phyloP scores from a whole-genome alignment of 495 filamentous ascomycete species.

The Margaritispora aquatica region DNA sequence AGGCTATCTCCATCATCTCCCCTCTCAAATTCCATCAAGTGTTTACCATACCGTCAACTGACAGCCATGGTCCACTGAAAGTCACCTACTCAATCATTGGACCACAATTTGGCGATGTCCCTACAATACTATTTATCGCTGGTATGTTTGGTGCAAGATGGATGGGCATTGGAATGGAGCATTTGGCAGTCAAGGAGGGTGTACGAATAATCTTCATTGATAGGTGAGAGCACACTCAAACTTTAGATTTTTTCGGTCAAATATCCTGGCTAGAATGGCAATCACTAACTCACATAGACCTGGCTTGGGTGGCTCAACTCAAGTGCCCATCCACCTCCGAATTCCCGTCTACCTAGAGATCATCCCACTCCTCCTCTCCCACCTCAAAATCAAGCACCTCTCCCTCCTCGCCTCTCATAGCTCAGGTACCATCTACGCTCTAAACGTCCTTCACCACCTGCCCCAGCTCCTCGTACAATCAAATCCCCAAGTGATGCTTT shows the following conservation, averaged over 20 bases:
- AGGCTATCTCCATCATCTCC: constrained; percentile 8
- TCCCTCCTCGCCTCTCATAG: constrained; percentile 34
- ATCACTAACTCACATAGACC: constrained; percentile 17
- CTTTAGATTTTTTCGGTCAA: too few species aligned
- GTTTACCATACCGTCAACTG: constrained; percentile 16
- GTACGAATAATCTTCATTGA: constrained; percentile 18
- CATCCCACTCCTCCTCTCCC: constrained; percentile 33
- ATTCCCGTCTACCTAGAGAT: constrained; percentile 37
- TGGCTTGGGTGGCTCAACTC: constrained; percentile 40
- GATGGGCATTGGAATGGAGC: neutral
- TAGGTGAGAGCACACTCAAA: constrained; percentile 12
- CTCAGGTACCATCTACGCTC: constrained; percentile 39
- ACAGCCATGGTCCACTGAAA: constrained; percentile 13
- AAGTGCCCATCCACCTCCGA: constrained; percentile 31
- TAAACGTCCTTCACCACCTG: constrained; percentile 36
- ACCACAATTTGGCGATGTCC: constrained; percentile 8
- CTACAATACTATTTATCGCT: constrained; percentile 17
- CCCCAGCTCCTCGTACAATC: constrained; percentile 33
- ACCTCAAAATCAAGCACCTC: constrained; percentile 35
- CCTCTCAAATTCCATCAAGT: constrained; percentile 15
- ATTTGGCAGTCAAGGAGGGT: constrained; percentile 12
- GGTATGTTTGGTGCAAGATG: constrained; percentile 19
- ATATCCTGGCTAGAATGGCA: too few species aligned
- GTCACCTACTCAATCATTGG: constrained; percentile 20
- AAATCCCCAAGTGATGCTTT: constrained; percentile 28